A percentile compares a stretch with the other conserved stretches of the same genome.
Evolutionary conservation across 371 early-diverging fungal species (phyloP).

Genomic region (Mortierella sp.): DNA sequence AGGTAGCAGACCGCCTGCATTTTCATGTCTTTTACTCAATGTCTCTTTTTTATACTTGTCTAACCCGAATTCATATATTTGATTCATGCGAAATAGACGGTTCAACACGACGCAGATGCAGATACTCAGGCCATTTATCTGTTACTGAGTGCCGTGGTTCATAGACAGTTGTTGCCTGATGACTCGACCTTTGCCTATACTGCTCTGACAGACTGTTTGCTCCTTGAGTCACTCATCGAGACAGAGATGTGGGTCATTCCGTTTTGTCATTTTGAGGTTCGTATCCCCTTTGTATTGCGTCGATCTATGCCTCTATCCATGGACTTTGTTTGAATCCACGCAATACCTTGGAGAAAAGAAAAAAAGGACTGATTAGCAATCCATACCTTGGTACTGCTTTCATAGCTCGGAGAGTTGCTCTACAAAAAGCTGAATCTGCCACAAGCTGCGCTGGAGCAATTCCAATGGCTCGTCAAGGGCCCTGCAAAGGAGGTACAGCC

Average conservation of each 20-base stretch:
- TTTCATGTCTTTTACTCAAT: neutral
- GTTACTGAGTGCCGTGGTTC: conserved; percentile 51
- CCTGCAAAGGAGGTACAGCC: conserved; percentile 45
- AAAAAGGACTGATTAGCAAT: neutral
- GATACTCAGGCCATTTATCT: conserved; percentile 53
- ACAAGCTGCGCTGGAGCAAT: conserved; percentile 54
- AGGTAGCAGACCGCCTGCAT: no score
- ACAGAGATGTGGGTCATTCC: conserved; percentile 57
- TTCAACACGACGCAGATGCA: conserved; percentile 34
- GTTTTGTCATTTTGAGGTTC: conserved; percentile 55
- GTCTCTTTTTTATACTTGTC: neutral
- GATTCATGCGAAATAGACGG: conserved; percentile 18
- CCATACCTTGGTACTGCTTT: no score
- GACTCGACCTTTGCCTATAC: conserved; percentile 52
- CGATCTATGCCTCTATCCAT: no score
- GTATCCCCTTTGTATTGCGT: no score
- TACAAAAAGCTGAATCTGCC: conserved; percentile 47
- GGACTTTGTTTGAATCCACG: neutral
- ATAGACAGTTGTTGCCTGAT: conserved; percentile 48
- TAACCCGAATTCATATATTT: neutral
- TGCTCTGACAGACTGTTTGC: conserved; percentile 49
- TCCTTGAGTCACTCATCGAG: conserved; percentile 45
- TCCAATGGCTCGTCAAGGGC: conserved; percentile 55
- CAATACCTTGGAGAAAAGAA: conserved; percentile 1
- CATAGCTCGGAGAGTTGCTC: conserved; percentile 53